phyloP scores from a whole-genome alignment of 192 early-diverging fungal genomes.

The Dissophora globulifera region DNA sequence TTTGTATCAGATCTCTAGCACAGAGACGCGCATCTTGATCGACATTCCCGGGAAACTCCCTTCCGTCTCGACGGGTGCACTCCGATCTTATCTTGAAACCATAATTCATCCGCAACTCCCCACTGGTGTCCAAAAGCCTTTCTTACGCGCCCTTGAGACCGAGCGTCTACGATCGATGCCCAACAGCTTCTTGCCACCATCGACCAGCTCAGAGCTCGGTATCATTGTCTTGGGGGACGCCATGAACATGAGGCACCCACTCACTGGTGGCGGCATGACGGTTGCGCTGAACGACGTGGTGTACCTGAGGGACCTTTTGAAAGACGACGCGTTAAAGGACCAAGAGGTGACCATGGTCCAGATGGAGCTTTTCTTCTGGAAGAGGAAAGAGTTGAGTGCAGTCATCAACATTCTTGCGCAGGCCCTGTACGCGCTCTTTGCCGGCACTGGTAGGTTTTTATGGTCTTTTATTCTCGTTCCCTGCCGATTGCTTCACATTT shows the following conservation, averaged over 20 bases:
- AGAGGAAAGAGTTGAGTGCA: constrained; percentile 69
- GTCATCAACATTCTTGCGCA: constrained; percentile 92
- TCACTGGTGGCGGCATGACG: constrained; percentile 98
- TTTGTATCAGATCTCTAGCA: constrained; percentile 74
- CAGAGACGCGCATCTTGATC: constrained; percentile 86
- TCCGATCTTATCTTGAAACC: constrained; percentile 68
- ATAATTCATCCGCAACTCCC: constrained; percentile 78
- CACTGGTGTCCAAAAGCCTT: constrained; percentile 61
- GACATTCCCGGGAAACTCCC: constrained; percentile 90
- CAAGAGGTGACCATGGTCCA: constrained; percentile 51
- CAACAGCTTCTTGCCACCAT: constrained; percentile 86
- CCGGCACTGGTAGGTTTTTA: constrained; percentile 64
- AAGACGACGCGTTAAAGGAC: constrained; percentile 57
- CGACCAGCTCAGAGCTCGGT: constrained; percentile 70
- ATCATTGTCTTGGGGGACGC: constrained; percentile 91
- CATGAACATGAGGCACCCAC: constrained; percentile 94
- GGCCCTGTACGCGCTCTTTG: constrained; percentile 90
- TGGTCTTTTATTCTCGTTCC: background rate
- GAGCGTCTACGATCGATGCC: constrained; percentile 85
- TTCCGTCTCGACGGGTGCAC: constrained; percentile 66
- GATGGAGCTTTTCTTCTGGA: constrained; percentile 78
- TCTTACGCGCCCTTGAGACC: constrained; percentile 74
- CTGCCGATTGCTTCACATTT: too few relatives aligned
- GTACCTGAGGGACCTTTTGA: constrained; percentile 68
- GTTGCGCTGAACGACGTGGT: constrained; percentile 93